These are phyloP conservation scores for Xylaria scruposa DNA, from an alignment of 495 filamentous ascomycete species.

Conservation along the genomic window DNA sequence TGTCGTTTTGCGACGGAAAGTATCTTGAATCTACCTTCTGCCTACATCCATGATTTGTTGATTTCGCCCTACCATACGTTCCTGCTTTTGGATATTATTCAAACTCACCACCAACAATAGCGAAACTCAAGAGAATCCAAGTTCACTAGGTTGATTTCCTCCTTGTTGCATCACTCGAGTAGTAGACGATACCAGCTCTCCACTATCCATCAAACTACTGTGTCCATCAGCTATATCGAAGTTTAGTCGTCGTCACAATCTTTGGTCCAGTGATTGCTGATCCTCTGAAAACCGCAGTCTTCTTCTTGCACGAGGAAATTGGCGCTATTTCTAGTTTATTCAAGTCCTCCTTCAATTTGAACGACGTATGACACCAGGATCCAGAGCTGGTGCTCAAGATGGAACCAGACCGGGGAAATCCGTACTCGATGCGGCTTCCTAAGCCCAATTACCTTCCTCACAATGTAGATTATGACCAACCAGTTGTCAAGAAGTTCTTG, in stretches of 20 bases:
- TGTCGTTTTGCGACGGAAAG: neutral
- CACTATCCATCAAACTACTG: neutral
- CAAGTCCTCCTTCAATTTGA: neutral
- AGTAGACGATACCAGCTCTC: neutral
- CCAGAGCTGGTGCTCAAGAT: constrained; percentile 28
- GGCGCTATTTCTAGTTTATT: neutral
- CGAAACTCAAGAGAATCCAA: neutral
- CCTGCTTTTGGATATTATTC: neutral
- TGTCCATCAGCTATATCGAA: neutral
- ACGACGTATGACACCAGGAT: neutral
- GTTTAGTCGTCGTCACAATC: neutral
- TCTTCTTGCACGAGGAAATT: neutral
- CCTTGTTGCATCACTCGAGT: neutral
- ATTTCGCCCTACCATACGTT: neutral
- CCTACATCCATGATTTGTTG: neutral
- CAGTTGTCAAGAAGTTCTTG: constrained; percentile 75
- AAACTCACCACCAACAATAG: neutral
- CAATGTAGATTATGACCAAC: constrained; percentile 49
- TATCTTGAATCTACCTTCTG: constrained; percentile 1
- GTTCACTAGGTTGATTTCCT: neutral
- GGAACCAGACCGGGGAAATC: constrained; percentile 37
- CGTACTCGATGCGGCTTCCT: constrained; percentile 47
- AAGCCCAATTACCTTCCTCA: constrained; percentile 59
- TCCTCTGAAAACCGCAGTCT: neutral
- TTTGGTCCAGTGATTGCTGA: neutral